A percentile compares a stretch with the other conserved stretches of the same genome.
These are phyloP conservation scores for Sesbania bispinosa DNA, from an alignment of 306 rosid genomes.

Conservation along the genomic window DNA sequence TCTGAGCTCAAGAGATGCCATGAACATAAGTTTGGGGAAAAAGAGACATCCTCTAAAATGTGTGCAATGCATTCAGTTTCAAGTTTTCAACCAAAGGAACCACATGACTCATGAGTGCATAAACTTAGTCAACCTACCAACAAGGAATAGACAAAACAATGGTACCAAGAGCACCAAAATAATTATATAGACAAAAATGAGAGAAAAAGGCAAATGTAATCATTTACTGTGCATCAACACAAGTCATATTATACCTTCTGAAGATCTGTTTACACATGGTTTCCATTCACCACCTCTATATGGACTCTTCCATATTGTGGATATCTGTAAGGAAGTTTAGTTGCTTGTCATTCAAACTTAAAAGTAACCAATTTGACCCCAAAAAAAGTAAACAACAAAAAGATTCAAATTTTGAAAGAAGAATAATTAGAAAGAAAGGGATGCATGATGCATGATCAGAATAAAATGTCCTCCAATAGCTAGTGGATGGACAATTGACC, in stretches of 20 bases:
- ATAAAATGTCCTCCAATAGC: neutral
- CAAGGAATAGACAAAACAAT: neutral
- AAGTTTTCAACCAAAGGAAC: conserved; percentile 11
- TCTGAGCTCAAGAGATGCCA: conserved; percentile 6
- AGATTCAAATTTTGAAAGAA: conserved; percentile 20
- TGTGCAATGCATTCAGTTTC: neutral
- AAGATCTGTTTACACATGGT: conserved; percentile 65
- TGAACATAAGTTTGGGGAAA: neutral
- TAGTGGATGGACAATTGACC: neutral
- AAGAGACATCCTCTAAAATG: neutral
- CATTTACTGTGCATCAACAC: neutral
- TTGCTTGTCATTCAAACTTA: conserved; percentile 36
- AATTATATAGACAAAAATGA: neutral
- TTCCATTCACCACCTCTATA: conserved; percentile 77
- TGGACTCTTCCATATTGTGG: conserved; percentile 83
- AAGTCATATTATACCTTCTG: conserved; percentile 49
- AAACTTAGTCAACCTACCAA: neutral
- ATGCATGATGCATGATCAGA: neutral
- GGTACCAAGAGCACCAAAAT: conserved; percentile 6
- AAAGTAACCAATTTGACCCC: neutral
- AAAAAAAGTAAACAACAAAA: neutral
- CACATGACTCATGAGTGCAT: neutral
- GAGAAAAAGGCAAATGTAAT: neutral
- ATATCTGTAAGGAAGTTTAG: conserved; percentile 55
- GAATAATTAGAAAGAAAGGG: neutral